Percentiles rank a stretch among this genome's conserved stretches.
phyloP scores from a whole-genome alignment of 2,329 filamentous ascomycete genomes.

The Phaeomoniella chlamydospora region DNA sequence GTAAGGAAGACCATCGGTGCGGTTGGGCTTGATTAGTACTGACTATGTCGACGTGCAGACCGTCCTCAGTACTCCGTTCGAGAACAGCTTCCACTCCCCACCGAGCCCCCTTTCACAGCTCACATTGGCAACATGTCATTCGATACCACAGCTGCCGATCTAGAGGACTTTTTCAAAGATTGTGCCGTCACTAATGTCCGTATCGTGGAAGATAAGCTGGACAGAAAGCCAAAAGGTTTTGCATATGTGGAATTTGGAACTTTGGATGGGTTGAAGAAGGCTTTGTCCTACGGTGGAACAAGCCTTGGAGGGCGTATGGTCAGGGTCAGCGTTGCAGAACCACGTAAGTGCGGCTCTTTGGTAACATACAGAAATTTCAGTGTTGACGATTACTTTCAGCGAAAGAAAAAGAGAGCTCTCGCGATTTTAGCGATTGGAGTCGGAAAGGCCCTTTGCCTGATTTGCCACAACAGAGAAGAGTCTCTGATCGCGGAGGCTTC shows the following conservation, averaged over 20 bases:
- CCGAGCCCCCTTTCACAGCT: constrained; percentile 86
- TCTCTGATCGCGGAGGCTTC: constrained; percentile 40
- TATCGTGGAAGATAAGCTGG: constrained; percentile 91
- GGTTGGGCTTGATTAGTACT: constrained; percentile 3
- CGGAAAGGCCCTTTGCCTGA: constrained; percentile 81
- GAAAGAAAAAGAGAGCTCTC: constrained; percentile 69
- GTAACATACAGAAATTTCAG: too few species aligned
- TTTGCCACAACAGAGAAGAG: constrained; percentile 42
- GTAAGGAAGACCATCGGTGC: constrained; percentile 12
- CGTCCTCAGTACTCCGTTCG: constrained; percentile 30
- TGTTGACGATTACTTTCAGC: constrained; percentile 39
- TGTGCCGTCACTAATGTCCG: constrained; percentile 84
- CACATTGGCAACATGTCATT: constrained; percentile 96
- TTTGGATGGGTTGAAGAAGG: constrained; percentile 81
- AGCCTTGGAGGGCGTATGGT: constrained; percentile 81
- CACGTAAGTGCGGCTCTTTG: constrained; percentile 86
- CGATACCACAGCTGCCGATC: constrained; percentile 71
- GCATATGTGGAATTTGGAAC: constrained; percentile 91
- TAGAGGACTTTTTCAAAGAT: constrained; percentile 70
- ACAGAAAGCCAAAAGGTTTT: constrained; percentile 91
- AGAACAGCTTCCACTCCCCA: constrained; percentile 72
- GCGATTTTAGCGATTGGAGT: constrained; percentile 81
- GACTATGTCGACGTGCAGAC: constrained; percentile 12
- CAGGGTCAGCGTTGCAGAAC: constrained; percentile 89
- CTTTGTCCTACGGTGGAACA: constrained; percentile 66